These are phyloP conservation scores for Galerina sulciceps DNA, from an alignment of 768 basidiomycete genomes.

Conservation along the genomic window DNA sequence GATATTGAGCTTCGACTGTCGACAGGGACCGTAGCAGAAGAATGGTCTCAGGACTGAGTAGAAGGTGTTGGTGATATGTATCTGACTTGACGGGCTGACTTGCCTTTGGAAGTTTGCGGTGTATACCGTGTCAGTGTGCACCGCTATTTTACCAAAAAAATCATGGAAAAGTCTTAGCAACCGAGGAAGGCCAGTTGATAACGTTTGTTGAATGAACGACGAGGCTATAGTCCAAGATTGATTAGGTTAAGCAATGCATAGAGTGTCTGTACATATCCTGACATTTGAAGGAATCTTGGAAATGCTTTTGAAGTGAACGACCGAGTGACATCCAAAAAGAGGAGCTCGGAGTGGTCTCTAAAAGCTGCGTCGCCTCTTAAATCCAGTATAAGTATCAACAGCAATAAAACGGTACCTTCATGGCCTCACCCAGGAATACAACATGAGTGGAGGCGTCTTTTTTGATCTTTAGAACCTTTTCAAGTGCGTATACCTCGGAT, in stretches of 20 bases:
- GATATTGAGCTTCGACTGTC: slow-evolving; percentile 86
- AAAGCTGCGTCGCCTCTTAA: slow-evolving; percentile 45
- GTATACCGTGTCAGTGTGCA: slow-evolving; percentile 95
- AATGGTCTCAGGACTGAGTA: slow-evolving; percentile 84
- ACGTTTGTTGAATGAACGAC: slow-evolving; percentile 87
- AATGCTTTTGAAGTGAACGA: slow-evolving; percentile 79
- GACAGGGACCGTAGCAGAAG: slow-evolving; percentile 84
- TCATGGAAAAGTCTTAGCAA: slow-evolving; percentile 93
- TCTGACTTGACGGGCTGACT: background rate
- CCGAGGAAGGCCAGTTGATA: slow-evolving; percentile 85
- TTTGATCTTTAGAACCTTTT: slow-evolving; percentile 91
- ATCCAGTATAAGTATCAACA: background rate
- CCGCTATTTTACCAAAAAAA: slow-evolving; percentile 93
- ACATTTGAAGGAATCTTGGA: slow-evolving; percentile 74
- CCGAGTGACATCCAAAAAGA: slow-evolving; percentile 90
- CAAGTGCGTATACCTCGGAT: slow-evolving; percentile 86
- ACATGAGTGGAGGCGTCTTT: slow-evolving; percentile 77
- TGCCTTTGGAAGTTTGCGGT: slow-evolving; percentile 85
- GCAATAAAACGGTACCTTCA: slow-evolving; percentile 64
- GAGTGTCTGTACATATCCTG: slow-evolving; percentile 42
- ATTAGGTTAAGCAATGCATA: background rate
- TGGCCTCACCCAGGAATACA: slow-evolving; percentile 89
- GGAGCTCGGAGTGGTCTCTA: slow-evolving; percentile 91
- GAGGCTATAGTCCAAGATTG: slow-evolving; percentile 60
- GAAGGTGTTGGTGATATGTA: slow-evolving; percentile 3